Evolutionary conservation across 2,329 filamentous ascomycete species (phyloP).

Genomic region (Periconia sp.): DNA sequence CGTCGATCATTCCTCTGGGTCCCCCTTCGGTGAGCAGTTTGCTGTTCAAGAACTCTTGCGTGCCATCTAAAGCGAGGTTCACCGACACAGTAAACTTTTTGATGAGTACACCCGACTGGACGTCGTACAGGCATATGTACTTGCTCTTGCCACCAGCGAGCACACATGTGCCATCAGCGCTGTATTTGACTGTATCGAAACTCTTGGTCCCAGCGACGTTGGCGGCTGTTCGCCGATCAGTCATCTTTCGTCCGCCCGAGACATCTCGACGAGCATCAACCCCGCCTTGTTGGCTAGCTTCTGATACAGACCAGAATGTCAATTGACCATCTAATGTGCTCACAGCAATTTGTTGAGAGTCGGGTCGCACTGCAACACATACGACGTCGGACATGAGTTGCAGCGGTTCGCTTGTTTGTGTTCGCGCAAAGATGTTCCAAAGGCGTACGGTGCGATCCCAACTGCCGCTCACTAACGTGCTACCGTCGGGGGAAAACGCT

Average conservation of each 20-base stretch:
- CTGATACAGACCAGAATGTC: slow-evolving; percentile 90
- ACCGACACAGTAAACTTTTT: slow-evolving; percentile 96
- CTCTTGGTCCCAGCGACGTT: slow-evolving; percentile 88
- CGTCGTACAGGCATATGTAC: slow-evolving; percentile 97
- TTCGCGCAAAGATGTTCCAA: slow-evolving; percentile 93
- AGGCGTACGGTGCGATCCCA: slow-evolving; percentile 96
- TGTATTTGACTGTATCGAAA: slow-evolving; percentile 87
- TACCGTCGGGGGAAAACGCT: slow-evolving; percentile 84
- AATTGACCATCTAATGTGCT: slow-evolving; percentile 92
- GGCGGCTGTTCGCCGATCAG: slow-evolving; percentile 86
- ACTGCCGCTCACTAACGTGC: slow-evolving; percentile 82
- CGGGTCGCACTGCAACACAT: slow-evolving; percentile 82
- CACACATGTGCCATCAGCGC: slow-evolving; percentile 86
- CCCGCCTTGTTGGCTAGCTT: slow-evolving; percentile 82
- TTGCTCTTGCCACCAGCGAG: slow-evolving; percentile 95
- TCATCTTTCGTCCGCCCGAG: slow-evolving; percentile 85
- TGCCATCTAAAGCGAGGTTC: slow-evolving; percentile 92
- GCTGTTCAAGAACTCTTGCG: slow-evolving; percentile 96
- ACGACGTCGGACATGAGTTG: slow-evolving; percentile 91
- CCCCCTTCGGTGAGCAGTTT: slow-evolving; percentile 88
- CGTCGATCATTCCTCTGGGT: slow-evolving; percentile 80
- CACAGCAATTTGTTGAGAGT: slow-evolving; percentile 86
- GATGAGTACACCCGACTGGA: slow-evolving; percentile 83
- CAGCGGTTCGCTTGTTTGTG: slow-evolving; percentile 91
- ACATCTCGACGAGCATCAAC: slow-evolving; percentile 90